Evolutionary conservation across 31 red algal species (phyloP).

Genomic region (Odonthalia washingtoniensis): DNA sequence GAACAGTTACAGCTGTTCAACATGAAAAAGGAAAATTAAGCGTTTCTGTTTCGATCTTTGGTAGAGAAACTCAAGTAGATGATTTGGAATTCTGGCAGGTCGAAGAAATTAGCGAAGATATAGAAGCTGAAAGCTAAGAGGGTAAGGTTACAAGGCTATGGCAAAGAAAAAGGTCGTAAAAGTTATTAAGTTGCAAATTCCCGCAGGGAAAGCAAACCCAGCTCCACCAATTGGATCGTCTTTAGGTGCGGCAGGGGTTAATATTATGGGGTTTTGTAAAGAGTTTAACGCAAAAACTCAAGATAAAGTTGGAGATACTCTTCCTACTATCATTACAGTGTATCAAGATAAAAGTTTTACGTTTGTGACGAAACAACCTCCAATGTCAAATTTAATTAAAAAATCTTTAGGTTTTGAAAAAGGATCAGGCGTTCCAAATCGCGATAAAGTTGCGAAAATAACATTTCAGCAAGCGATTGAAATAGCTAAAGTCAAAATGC

Average conservation of each 20-base stretch:
- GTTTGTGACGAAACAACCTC: slow-evolving; percentile 40
- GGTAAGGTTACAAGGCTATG: neutral
- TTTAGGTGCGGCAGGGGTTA: slow-evolving; percentile 31
- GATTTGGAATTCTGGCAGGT: too few species aligned
- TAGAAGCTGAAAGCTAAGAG: too few species aligned
- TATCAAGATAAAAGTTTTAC: slow-evolving; percentile 44
- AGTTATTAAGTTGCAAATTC: slow-evolving; percentile 28
- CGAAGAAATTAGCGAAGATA: too few species aligned
- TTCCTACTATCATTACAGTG: slow-evolving; percentile 39
- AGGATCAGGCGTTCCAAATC: neutral
- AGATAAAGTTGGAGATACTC: slow-evolving; percentile 34
- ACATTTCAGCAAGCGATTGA: neutral
- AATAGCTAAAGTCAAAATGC: neutral
- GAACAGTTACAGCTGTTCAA: too few species aligned
- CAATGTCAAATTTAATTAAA: slow-evolving; percentile 14
- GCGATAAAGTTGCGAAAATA: neutral
- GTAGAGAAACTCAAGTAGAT: too few species aligned
- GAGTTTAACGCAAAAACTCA: slow-evolving; percentile 42
- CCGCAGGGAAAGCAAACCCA: slow-evolving; percentile 43
- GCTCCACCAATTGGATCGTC: slow-evolving; percentile 30
- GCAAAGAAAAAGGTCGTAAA: neutral
- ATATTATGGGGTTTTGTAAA: slow-evolving; percentile 48
- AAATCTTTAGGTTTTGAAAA: neutral
- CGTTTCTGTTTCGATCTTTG: too few species aligned
- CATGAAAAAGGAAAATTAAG: too few species aligned